Evolutionary conservation across 1,284 basidiomycete species (phyloP), one percentile per base, ranked within the genome.

Genomic region (Stygiomarasmius scandens): DNA sequence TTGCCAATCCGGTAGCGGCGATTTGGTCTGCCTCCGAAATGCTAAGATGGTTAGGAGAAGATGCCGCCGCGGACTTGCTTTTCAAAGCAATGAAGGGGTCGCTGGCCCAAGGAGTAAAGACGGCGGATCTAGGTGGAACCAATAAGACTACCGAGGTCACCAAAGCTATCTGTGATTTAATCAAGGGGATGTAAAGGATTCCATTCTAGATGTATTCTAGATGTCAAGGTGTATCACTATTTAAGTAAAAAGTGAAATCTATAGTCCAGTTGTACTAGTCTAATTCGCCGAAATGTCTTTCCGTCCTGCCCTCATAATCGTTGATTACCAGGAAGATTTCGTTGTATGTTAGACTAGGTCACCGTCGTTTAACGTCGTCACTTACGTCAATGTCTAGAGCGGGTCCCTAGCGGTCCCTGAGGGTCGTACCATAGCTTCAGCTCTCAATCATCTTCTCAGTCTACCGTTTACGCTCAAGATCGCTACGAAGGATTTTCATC

Each of bases 1-100:
- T 90, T 63, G 89, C 90, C 49, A 92, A 91, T 74, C 89, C 89
- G 2, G 79, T 92, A 56, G 89, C 88, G 12, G 81, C 81, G 74
- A 81, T 86, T 58, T 85, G 82, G 83, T 77, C 81, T 0, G 82
- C 78, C 5, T 75, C 79, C 59, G 81, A 83, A 79, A 83, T 85
- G 78, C 63, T 85, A 55, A 72, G 79, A 49, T 74, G 81, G 68
- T 69, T 83, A 9, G 81, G 82, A 6, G 77, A 82, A 67, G 74
- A 72, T 53, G 73, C 80, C 34, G 83, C 82, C 0, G 81, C 81
- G 2, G 69, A 70, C 3, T 71, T 67, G n/a, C 66, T 85, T 65
- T 77, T 84, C 73, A 32, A 63, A 16, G 83, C 82, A 0, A 81
- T 85, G 53, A 81, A 84, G 62, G 67, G 62, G 12, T 80, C 78